Conservation (phyloP, 2,329 filamentous ascomycete species). For the Magnaporthiopsis poae region DNA sequence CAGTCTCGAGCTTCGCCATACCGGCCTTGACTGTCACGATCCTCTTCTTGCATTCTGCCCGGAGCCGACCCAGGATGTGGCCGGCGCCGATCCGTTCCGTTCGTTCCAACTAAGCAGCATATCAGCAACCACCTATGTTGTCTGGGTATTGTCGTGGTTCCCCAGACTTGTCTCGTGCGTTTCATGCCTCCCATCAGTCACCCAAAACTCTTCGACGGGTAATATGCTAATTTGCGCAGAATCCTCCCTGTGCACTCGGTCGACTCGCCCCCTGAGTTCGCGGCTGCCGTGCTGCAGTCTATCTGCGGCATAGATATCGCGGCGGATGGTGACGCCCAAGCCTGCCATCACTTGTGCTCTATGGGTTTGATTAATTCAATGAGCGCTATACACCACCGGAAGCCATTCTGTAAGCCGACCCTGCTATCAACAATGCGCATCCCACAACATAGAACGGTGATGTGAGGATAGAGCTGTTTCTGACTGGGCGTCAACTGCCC, state of each 20-base stretch:
- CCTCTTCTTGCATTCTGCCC: neutral
- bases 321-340: neutral
- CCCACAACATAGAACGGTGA: neutral
- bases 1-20: constrained; percentile 9
- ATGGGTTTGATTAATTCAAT: neutral
- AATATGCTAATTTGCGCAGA: neutral
- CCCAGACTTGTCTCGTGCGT: constrained; percentile 3
- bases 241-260: neutral
- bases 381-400: neutral
- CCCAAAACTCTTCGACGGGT: no score
- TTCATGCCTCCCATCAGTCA: neutral
- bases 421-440: neutral
- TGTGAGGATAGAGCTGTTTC: neutral
- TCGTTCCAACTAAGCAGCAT: neutral
- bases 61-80: no score
- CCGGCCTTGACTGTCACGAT: neutral
- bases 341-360: neutral
- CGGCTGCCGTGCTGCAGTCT: neutral
- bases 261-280: neutral
- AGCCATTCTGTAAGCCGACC: neutral
- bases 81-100: neutral
- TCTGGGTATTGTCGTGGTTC: constrained; percentile 2
- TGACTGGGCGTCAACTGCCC: neutral
- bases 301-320: neutral
- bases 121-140: constrained; percentile 4